Conservation (phyloP, 2,329 filamentous ascomycete species). For the Pestalotiopsis sp. region DNA sequence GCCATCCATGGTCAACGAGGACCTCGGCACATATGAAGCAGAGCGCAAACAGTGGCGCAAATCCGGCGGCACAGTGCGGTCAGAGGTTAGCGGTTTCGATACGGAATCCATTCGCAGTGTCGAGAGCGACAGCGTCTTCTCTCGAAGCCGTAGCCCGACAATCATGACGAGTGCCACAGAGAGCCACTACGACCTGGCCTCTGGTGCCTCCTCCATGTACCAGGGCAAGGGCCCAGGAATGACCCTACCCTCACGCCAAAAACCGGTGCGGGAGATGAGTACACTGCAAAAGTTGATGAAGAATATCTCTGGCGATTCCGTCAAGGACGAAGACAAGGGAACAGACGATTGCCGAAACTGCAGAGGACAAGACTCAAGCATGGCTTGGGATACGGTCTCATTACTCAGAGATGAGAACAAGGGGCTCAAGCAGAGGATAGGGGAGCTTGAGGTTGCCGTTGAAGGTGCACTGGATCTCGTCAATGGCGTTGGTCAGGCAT, state of each 20-base stretch:
- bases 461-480: constrained; percentile 63
- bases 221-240: constrained; percentile 8
- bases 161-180: constrained; percentile 37
- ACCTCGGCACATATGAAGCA: constrained; percentile 57
- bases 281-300: constrained; percentile 52
- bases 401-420: constrained; percentile 64
- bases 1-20: constrained; percentile 50
- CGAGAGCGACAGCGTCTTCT: constrained; percentile 59
- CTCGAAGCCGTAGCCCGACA: constrained; percentile 60
- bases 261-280: constrained; percentile 37
- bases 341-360: constrained; percentile 54
- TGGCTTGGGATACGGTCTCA: constrained; percentile 67
- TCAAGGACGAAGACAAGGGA: constrained; percentile 23
- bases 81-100: constrained; percentile 45
- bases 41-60: constrained; percentile 43
- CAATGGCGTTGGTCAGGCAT: constrained; percentile 48
- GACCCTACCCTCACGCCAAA: constrained; percentile 25
- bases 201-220: constrained; percentile 14
- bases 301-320: constrained; percentile 42
- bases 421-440: constrained; percentile 60
- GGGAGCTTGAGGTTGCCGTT: constrained; percentile 59
- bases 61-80: constrained; percentile 42
- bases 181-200: constrained; percentile 15
- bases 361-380: constrained; percentile 56
- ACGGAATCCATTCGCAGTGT: constrained; percentile 52